These are phyloP conservation scores for Trichoderma parareesei DNA, from an alignment of 495 filamentous ascomycete species.

Conservation along the genomic window DNA sequence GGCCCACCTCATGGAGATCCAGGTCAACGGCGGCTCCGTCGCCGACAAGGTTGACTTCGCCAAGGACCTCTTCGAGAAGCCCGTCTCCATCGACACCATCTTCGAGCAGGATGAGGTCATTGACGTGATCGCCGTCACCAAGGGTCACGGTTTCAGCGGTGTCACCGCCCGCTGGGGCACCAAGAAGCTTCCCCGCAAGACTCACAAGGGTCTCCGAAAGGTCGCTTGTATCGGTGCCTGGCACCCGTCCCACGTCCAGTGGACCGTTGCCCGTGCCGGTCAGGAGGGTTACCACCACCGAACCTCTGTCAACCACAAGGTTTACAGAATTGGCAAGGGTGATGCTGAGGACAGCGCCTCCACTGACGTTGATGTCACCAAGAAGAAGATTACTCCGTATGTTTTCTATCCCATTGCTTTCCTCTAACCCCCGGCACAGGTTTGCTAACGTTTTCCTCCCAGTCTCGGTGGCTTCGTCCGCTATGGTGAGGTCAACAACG, in stretches of 20 bases:
- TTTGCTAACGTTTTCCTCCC: conserved; percentile 23
- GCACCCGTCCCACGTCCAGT: conserved; percentile 99
- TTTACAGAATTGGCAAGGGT: conserved; percentile 96
- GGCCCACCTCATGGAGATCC: conserved; percentile 99
- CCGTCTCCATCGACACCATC: conserved; percentile 82
- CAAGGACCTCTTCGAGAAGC: conserved; percentile 95
- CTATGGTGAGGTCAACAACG: conserved; percentile 99
- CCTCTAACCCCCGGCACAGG: neutral
- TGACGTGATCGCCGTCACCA: conserved; percentile 98
- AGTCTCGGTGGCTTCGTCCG: conserved; percentile 98
- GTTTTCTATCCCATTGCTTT: conserved; percentile 32
- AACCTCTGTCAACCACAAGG: conserved; percentile 99
- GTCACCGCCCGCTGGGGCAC: conserved; percentile 98
- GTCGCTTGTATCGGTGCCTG: conserved; percentile 99
- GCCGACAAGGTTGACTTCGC: conserved; percentile 95
- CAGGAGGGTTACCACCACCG: conserved; percentile 99
- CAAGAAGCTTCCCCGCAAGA: conserved; percentile 99
- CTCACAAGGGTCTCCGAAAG: conserved; percentile 99
- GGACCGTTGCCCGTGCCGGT: conserved; percentile 99
- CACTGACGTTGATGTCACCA: conserved; percentile 93
- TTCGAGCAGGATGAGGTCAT: conserved; percentile 99
- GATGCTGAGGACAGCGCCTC: conserved; percentile 81
- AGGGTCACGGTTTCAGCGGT: conserved; percentile 97
- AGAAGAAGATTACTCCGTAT: conserved; percentile 99
- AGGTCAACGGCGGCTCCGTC: conserved; percentile 95